Conservation (phyloP, 2,329 filamentous ascomycete species). For the Pyricularia sp. region DNA sequence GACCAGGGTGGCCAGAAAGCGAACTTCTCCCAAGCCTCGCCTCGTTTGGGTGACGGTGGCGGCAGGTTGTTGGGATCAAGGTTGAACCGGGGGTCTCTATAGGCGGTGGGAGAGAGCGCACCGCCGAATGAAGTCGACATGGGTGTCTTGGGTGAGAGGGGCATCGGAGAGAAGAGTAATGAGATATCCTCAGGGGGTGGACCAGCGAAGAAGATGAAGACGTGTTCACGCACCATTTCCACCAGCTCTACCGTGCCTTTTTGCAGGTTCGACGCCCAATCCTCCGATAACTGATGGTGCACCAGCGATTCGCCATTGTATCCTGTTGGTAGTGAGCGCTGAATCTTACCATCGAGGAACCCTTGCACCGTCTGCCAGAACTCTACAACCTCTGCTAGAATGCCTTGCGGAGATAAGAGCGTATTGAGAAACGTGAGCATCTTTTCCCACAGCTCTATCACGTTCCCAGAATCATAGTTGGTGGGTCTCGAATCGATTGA, state of each 20-base stretch:
- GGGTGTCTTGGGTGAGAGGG: constrained; percentile 56
- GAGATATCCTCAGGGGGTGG: constrained; percentile 86
- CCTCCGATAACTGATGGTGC: constrained; percentile 66
- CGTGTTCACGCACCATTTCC: constrained; percentile 64
- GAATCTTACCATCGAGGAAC: constrained; percentile 77
- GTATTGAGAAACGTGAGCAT: constrained; percentile 60
- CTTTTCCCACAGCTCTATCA: constrained; percentile 89
- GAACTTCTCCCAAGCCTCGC: constrained; percentile 83
- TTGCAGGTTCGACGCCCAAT: constrained; percentile 58
- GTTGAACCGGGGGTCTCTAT: constrained; percentile 62
- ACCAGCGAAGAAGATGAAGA: constrained; percentile 73
- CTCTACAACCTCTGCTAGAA: constrained; percentile 79
- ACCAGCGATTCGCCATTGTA: constrained; percentile 68
- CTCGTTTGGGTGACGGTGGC: constrained; percentile 60
- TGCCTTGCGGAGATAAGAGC: constrained; percentile 64
- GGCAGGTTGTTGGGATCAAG: constrained; percentile 69
- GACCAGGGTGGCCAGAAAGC: constrained; percentile 94
- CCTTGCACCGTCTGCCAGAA: constrained; percentile 89
- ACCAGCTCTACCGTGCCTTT: constrained; percentile 73
- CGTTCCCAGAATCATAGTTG: constrained; percentile 63
- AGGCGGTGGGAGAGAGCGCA: constrained; percentile 38
- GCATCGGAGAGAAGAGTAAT: constrained; percentile 68
- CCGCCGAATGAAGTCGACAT: constrained; percentile 31
- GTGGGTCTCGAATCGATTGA: constrained; percentile 45
- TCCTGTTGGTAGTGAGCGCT: constrained; percentile 64